Evolutionary conservation across 495 filamentous ascomycete genomes (phyloP).

Genomic region (Bombardia bombarda): DNA sequence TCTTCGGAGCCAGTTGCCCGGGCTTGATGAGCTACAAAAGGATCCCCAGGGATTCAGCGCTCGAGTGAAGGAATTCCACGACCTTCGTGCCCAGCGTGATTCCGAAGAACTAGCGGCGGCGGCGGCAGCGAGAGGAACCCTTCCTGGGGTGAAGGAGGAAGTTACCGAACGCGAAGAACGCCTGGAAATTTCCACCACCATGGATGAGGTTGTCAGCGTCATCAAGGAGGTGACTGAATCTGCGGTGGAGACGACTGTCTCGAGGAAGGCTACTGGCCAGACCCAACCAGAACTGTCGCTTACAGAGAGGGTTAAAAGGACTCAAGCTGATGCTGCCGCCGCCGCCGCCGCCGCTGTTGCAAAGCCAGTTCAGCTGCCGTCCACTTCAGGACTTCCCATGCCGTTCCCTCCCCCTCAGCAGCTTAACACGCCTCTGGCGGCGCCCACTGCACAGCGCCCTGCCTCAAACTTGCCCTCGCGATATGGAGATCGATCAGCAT

Average conservation of each 20-base stretch:
- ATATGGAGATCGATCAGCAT: slow-evolving; percentile 61
- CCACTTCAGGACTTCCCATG: slow-evolving; percentile 56
- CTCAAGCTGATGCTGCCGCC: slow-evolving; percentile 39
- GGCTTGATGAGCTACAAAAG: slow-evolving; percentile 35
- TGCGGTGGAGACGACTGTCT: neutral
- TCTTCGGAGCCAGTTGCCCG: slow-evolving; percentile 33
- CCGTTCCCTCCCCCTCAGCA: slow-evolving; percentile 63
- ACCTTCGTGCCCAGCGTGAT: slow-evolving; percentile 50
- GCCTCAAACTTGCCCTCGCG: slow-evolving; percentile 77
- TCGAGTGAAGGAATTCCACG: slow-evolving; percentile 47
- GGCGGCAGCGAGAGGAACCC: neutral
- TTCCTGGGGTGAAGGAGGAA: slow-evolving; percentile 9
- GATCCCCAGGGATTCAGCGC: slow-evolving; percentile 44
- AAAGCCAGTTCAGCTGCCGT: slow-evolving; percentile 54
- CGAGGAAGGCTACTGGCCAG: slow-evolving; percentile 5
- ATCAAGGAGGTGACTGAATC: slow-evolving; percentile 1
- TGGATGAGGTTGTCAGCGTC: neutral
- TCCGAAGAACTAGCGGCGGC: slow-evolving; percentile 27
- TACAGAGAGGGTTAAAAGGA: slow-evolving; percentile 83
- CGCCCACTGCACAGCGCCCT: slow-evolving; percentile 77
- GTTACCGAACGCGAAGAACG: slow-evolving; percentile 6
- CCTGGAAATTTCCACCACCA: neutral
- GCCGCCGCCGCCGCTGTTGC: slow-evolving; percentile 42
- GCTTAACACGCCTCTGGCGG: slow-evolving; percentile 71
- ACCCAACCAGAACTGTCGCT: slow-evolving; percentile 49